Base-by-base conservation (phyloP, 768 basidiomycete species). In the Leccinum obscurum region DNA sequence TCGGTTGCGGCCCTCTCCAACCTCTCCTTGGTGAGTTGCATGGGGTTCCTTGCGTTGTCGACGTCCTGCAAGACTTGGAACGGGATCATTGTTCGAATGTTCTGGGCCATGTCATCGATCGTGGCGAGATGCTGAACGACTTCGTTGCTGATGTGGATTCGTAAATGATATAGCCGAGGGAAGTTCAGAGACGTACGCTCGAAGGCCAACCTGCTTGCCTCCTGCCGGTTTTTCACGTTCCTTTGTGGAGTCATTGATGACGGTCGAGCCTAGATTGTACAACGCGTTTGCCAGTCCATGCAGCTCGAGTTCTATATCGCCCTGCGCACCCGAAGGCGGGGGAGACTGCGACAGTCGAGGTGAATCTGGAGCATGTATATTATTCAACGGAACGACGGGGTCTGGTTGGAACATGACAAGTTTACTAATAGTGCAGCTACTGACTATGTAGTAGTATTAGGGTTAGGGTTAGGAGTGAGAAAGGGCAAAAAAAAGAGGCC, bases 1-100 rank as follows among this genome's bases (percentile, higher is more conserved):
- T 94, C 93, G 3, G 90, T 89, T 32, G 92, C 90, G 0, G 90
- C 85, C 56, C 91, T 81, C 75, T 94, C 92, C 14, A 94, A 73
- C 54, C 89, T 81, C 59, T 93, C 91, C 63, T 85, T 84, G 17
- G 92, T 92, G 55, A 92, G 78, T 68, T 87, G 85, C 86, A 90
- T 87, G 4, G 92, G 92, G 70, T 93, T 93, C 50, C 85, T 82
- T 3, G 86, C 79, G 64, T 85, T 87, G 77, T 94, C 92, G 59
- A 93, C 88, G 63, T 93, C 92, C 26, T 81, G 80, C 32, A 90
- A 76, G 28, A 92, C 82, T 71, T 92, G 89, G 73, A 89, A 77
- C 1, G 91, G 91, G 17, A 93, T 81, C 83, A 83, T 87, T 0
- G 84, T 87, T 44, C 74, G 72, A 30, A 85, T 78, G 14, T 81